Evolutionary conservation across 495 filamentous ascomycete species (phyloP), one percentile per base, ranked within the genome.

Genomic region (Beverwykella pulmonaria): DNA sequence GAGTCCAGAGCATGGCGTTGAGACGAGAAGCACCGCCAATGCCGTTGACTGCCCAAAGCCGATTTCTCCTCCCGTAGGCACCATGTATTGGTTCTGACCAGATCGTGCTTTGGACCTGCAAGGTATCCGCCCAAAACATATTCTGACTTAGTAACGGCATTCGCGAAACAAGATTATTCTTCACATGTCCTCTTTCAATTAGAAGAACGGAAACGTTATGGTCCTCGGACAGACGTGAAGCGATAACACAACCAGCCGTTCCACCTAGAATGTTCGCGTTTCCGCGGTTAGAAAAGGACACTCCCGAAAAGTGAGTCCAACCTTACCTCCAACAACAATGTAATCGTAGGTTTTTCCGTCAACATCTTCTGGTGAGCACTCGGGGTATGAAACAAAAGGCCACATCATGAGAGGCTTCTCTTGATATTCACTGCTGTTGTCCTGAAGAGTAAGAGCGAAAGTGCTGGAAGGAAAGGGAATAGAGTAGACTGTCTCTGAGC

Each of bases 1-100:
- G 61, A 47, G 61, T 63, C 61, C 61, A 63, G 32, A 63, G 52
- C 49, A 63, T 63, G 52, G 61, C 61, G 32, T 63, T 63, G 50
- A 63, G 61, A 47, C 61, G 49, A 55, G 50, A 55, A 55, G 61
- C 61, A 56, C 61, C 61, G 30, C 61, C 61, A 48, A 63, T 55
- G 49, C 61, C 61, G 27, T 63, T 63, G 36, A 63, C 61, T 30
- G 61, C 50, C 61, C 61, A 63, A 63, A 63, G 61, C 23, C 36
- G 34, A 49, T 63, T 63, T 12, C 52, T 63, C 39, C 61, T 55
- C 36, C 39, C 52, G 34, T 63, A n/a, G 50, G 61, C 61, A 17
- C 32, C 49, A 55, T 29, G 34, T 55, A 63, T 63, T 25, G 61
- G 61, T 36, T 63, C 61, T 22, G 61, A 63, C 61, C 61, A 56